phyloP scores from a whole-genome alignment of 208 protist genomes.

The Leishmania turanica region DNA sequence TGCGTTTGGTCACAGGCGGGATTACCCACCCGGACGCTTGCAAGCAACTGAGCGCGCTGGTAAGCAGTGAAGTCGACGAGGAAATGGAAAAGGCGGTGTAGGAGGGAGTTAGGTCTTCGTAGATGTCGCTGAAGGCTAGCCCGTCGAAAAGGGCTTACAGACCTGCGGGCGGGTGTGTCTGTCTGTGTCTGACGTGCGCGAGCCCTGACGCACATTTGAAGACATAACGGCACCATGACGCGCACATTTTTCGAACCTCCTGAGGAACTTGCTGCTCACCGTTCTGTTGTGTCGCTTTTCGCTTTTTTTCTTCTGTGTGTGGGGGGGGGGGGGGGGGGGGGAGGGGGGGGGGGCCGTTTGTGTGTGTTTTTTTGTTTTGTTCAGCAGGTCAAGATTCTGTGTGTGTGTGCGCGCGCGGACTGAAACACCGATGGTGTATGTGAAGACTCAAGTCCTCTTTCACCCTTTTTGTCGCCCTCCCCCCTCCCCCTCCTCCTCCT shows the following conservation, averaged over 20 bases:
- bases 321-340: too few relatives aligned
- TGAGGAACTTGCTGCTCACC: neutral
- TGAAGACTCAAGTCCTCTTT: too few relatives aligned
- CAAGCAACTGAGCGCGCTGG: conserved; percentile 10
- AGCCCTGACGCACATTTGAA: neutral
- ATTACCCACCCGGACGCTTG: conserved; percentile 3
- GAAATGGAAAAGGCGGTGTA: neutral
- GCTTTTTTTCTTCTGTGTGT: neutral
- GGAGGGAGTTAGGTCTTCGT: too few relatives aligned
- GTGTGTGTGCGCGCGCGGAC: too few relatives aligned
- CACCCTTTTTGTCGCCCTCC: too few relatives aligned
- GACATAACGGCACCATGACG: neutral
- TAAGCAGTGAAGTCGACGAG: neutral
- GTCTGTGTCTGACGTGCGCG: neutral
- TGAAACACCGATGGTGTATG: too few relatives aligned
- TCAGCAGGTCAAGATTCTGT: too few relatives aligned
- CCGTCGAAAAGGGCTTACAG: neutral
- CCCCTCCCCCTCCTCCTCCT: too few relatives aligned
- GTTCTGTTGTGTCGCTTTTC: neutral
- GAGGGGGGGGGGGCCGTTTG: too few relatives aligned
- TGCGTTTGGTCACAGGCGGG: conserved; percentile 20
- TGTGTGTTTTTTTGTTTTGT: too few relatives aligned
- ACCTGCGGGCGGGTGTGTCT: neutral
- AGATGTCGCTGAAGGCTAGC: neutral
- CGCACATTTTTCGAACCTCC: neutral